Base-by-base conservation (phyloP, 306 rosid genomes). In the Urtica urens region DNA sequence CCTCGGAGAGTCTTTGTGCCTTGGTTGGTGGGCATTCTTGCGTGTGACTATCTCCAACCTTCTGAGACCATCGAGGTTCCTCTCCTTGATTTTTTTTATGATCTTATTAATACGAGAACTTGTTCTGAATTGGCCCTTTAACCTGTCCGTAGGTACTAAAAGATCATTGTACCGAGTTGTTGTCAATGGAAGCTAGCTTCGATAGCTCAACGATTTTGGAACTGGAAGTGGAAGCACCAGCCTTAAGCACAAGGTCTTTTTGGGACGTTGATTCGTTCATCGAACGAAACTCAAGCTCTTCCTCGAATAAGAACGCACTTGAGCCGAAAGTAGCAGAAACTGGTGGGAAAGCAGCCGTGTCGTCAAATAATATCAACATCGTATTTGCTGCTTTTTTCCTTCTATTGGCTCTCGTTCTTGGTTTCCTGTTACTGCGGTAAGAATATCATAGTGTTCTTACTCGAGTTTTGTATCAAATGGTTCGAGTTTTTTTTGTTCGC, bases 1-100 rank as follows among this genome's bases (percentile, higher is more conserved):
- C 97, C 97, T 64, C 76, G 82, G 64, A 76, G 97, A 75, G 93
- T 80, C 50, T 78, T 84, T 62, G 53, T 86, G 60, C 95, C 90
- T n/a, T 88, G 97, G 97, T 58, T 88, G 70, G 82, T 60, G 17
- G 82, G 76, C 44, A 52, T 60, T 16, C 69, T 63, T 60, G 76
- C 79, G 29, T 88, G 94, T 50, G 97, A 90, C 77, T 81, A 90
- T 69, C 59, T 90, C 64, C 95, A 81, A 60, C 76, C 93, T 54
- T 81, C 86, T 14, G 95, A 90, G 64, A 70, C 90, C 7, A 58
- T 75, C 34, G 92, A 78, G 95, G 97, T 90, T 58, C 30, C 4
- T 10, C 33, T 10, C 33, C 33, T 35, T 16, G n/a, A 35, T 35
- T 4, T 16, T 35, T 35, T 16, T 18, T 50, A 11, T 9, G 16